phyloP scores from a whole-genome alignment of 345 rosid species.

The Carallia pectinifolia region DNA sequence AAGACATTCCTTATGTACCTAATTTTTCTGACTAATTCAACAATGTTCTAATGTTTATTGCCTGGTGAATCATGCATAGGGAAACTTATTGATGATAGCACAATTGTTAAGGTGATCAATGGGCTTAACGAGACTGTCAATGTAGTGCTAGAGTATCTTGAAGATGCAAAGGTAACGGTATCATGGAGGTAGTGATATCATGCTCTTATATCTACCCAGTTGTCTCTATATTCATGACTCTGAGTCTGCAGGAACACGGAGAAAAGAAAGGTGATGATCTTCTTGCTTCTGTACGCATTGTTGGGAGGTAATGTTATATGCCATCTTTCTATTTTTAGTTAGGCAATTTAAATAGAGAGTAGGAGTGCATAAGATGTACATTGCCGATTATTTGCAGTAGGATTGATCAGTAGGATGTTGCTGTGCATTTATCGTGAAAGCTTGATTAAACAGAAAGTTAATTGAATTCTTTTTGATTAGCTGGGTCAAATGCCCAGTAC shows the following conservation, averaged over 20 bases:
- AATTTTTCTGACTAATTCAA: not conserved
- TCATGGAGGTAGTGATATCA: not conserved
- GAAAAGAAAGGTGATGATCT: slow-evolving; percentile 78
- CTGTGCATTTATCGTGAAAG: no score
- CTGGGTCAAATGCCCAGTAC: no score
- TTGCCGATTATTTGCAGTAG: not conserved
- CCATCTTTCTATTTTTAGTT: not conserved
- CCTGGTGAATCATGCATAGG: slow-evolving; percentile 35
- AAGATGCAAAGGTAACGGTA: slow-evolving; percentile 75
- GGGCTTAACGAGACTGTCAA: slow-evolving; percentile 65
- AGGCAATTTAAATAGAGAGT: not conserved
- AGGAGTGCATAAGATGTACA: no score
- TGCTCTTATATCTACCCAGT: slow-evolving; percentile 4
- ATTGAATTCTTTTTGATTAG: no score
- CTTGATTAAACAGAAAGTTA: no score
- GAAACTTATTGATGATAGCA: slow-evolving; percentile 41
- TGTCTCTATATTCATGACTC: slow-evolving; percentile 17
- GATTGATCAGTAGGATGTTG: not conserved
- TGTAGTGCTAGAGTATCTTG: slow-evolving; percentile 68
- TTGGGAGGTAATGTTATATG: slow-evolving; percentile 62
- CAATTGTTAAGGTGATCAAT: slow-evolving; percentile 54
- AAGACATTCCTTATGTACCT: not conserved
- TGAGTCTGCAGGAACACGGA: slow-evolving; percentile 67
- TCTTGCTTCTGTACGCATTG: slow-evolving; percentile 81
- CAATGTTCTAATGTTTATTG: not conserved